These are phyloP conservation scores for Lotus japonicus DNA, from an alignment of 306 rosid genomes.

Conservation along the genomic window DNA sequence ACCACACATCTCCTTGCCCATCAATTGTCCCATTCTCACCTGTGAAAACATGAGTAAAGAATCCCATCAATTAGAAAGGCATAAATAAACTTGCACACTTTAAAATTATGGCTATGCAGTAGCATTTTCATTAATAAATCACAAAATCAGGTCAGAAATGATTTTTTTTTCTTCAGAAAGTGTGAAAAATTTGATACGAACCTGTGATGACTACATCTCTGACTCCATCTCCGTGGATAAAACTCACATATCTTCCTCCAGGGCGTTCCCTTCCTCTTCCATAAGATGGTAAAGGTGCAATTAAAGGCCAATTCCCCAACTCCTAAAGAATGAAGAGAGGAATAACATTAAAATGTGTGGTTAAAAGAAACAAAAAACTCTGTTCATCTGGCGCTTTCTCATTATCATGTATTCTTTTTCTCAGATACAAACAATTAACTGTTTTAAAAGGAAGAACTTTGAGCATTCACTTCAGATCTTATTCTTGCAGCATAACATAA, in stretches of 20 bases:
- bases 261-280: conserved; percentile 98
- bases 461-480: conserved; percentile 7
- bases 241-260: conserved; percentile 80
- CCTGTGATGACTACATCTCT: conserved; percentile 83
- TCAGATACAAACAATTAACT: neutral
- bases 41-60: neutral
- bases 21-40: conserved; percentile 96
- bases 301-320: conserved; percentile 63
- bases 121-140: no score
- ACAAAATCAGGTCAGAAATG: neutral
- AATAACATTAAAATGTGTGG: neutral
- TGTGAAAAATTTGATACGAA: conserved; percentile 22
- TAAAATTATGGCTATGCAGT: no score
- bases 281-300: conserved; percentile 90
- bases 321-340: conserved; percentile 39
- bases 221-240: conserved; percentile 75
- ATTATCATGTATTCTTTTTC: neutral
- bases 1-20: conserved; percentile 89
- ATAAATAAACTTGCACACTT: no score
- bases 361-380: neutral
- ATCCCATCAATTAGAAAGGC: no score
- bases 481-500: neutral
- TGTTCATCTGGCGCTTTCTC: neutral
- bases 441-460: neutral
- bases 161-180: neutral